These are phyloP conservation scores for Sugiyamaella sp. DNA, from an alignment of 1,139 yeast genomes.

Conservation along the genomic window DNA sequence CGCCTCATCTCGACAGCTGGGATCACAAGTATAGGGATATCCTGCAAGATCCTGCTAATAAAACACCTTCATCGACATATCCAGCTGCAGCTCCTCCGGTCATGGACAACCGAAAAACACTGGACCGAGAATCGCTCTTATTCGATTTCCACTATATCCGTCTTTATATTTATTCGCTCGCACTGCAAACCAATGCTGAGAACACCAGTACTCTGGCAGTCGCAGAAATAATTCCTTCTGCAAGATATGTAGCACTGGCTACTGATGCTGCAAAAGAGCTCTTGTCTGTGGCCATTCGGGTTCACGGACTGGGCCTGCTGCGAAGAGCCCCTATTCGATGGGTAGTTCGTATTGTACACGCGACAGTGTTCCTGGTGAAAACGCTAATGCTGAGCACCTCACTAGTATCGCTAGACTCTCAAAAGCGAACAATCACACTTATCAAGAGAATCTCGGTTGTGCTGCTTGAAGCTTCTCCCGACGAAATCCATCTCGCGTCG, in stretches of 20 bases:
- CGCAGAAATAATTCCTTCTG: slow-evolving; percentile 72
- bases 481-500: slow-evolving; percentile 80
- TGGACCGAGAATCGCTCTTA: slow-evolving; percentile 72
- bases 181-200: slow-evolving; percentile 46
- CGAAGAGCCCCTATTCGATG: slow-evolving; percentile 88
- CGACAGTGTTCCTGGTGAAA: slow-evolving; percentile 87
- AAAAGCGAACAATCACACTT: slow-evolving; percentile 66
- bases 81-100: slow-evolving; percentile 38
- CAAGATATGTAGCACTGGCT: slow-evolving; percentile 79
- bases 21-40: slow-evolving; percentile 60
- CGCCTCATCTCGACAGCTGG: slow-evolving; percentile 83
- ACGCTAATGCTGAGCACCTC: slow-evolving; percentile 56
- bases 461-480: slow-evolving; percentile 83
- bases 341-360: slow-evolving; percentile 86
- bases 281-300: slow-evolving; percentile 68
- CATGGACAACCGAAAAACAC: slow-evolving; percentile 41
- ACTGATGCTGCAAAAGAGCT: slow-evolving; percentile 84
- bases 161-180: slow-evolving; percentile 79
- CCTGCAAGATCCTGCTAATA: slow-evolving; percentile 47
- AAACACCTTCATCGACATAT: slow-evolving; percentile 2
- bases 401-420: slow-evolving; percentile 46
- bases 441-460: slow-evolving; percentile 76
- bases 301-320: slow-evolving; percentile 62
- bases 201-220: slow-evolving; percentile 39
- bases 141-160: slow-evolving; percentile 86